A percentile compares a stretch with the other conserved stretches of the same genome.
phyloP scores from a whole-genome alignment of 2,329 filamentous ascomycete species.

The Stemphylium vesicarium region DNA sequence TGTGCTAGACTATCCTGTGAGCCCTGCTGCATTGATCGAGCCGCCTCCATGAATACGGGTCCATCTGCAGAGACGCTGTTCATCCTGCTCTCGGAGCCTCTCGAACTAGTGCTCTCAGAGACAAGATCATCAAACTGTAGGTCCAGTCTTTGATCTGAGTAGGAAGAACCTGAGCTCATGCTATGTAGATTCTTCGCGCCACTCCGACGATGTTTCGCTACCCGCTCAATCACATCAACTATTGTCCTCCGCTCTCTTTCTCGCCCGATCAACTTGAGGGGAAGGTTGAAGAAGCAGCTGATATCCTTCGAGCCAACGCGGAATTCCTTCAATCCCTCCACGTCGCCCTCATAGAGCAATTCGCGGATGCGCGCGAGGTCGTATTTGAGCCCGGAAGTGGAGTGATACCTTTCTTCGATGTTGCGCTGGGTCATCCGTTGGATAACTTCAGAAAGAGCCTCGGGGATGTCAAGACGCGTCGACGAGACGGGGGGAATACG shows the following conservation, averaged over 20 bases:
- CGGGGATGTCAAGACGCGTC: slow-evolving; percentile 81
- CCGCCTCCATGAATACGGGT: slow-evolving; percentile 35
- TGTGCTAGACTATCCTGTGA: slow-evolving; percentile 40
- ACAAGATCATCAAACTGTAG: slow-evolving; percentile 57
- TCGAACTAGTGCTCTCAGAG: slow-evolving; percentile 60
- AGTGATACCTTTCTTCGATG: slow-evolving; percentile 87
- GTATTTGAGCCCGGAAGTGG: slow-evolving; percentile 81
- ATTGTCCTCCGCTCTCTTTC: slow-evolving; percentile 73
- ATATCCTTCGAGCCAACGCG: slow-evolving; percentile 83
- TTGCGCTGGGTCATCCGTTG: slow-evolving; percentile 92
- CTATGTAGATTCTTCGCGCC: slow-evolving; percentile 53
- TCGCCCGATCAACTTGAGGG: slow-evolving; percentile 80
- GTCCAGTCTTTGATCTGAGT: slow-evolving; percentile 59
- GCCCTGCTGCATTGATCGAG: slow-evolving; percentile 31
- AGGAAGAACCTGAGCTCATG: slow-evolving; percentile 61
- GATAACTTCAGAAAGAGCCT: slow-evolving; percentile 80
- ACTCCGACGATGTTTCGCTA: slow-evolving; percentile 67
- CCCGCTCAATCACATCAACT: slow-evolving; percentile 73
- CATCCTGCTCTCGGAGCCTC: slow-evolving; percentile 57
- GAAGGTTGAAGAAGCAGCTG: slow-evolving; percentile 89
- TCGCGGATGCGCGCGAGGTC: slow-evolving; percentile 78
- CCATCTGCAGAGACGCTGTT: slow-evolving; percentile 41
- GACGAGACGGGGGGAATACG: slow-evolving; percentile 78
- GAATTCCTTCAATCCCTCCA: slow-evolving; percentile 73
- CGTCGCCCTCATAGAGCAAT: slow-evolving; percentile 77